Base-by-base conservation (phyloP, 2,329 filamentous ascomycete genomes). In the Botrytis byssoidea region DNA sequence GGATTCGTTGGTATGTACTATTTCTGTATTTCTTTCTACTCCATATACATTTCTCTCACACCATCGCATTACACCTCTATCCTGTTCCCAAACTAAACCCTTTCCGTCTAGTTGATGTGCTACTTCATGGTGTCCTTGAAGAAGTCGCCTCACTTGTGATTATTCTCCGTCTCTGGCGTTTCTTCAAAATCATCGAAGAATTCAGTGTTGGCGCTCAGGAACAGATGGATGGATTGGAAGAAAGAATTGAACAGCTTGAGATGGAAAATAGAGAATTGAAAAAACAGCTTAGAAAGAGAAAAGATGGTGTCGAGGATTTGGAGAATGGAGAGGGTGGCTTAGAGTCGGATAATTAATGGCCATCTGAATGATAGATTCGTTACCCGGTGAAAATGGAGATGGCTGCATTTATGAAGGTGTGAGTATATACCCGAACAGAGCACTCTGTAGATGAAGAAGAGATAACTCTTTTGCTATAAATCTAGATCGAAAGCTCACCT, bases 131-230 rank as follows among this genome's bases (percentile, higher is more conserved):
- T 63, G 81, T 88, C 1, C 81, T 88, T 9, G 88, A 90, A 80
- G 88, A 92, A 78, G 88, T 91, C 65, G 89, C 87, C 1, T 91
- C 89, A 0, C 83, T 93, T n/a, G 86, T 93, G 67, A 85, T 93
- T 42, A 85, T 92, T 6, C 83, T 93, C 63, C 88, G 91, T 71
- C 83, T 93, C 5, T 92, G 90, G 88, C 86, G 91, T 25, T 86
- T 93, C 63, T 88, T 92, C 80, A 92, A 92, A 83, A 91, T 92
- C 70, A 88, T 91, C 10, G 89, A 93, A 78, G 91, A 93, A 81
- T 84, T 92, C 75, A 87, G 87, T 44, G 85, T 90, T 10, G 89
- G 89, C 14, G 89, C 89, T 1, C 83, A 87, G 51, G 90, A 92
- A 81, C 85, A 89, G 79, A 87, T 89, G 83, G 89, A 90, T 75